phyloP scores from a whole-genome alignment of 129 eudicot species.

The Flaveria ramosissima region DNA sequence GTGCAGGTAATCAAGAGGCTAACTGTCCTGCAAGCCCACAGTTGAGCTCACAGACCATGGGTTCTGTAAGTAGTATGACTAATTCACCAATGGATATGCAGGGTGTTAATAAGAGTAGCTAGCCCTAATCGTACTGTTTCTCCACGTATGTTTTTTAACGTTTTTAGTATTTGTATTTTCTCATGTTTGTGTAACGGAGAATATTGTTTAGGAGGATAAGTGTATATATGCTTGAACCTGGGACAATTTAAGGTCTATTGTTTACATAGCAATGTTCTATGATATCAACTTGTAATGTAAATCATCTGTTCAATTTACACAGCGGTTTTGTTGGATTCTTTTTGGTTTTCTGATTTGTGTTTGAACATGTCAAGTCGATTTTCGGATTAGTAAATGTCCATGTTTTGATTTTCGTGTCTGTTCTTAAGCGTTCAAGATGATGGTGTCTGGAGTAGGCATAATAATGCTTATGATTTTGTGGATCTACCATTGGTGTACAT shows the following conservation, averaged over 20 bases:
- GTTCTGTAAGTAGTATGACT: slow-evolving; percentile 78
- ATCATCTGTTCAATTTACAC: background rate
- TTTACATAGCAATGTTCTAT: background rate
- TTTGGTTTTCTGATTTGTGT: too few relatives aligned
- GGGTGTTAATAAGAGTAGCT: slow-evolving; percentile 79
- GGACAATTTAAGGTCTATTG: slow-evolving; percentile 15
- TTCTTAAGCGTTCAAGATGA: too few relatives aligned
- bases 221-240: slow-evolving; percentile 21
- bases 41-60: slow-evolving; percentile 94
- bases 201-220: slow-evolving; percentile 6
- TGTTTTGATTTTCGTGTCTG: too few relatives aligned
- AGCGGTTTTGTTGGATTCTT: too few relatives aligned
- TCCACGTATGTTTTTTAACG: background rate
- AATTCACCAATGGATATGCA: slow-evolving; percentile 91
- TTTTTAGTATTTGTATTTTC: background rate
- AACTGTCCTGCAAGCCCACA: slow-evolving; percentile 86
- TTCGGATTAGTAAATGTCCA: too few relatives aligned
- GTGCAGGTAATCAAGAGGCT: slow-evolving; percentile 73
- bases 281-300: background rate
- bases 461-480: too few relatives aligned
- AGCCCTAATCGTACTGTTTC: background rate
- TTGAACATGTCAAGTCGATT: too few relatives aligned
- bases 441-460: too few relatives aligned
- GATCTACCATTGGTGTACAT: too few relatives aligned
- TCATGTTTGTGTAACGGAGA: slow-evolving; percentile 12